Evolutionary conservation across 1,284 basidiomycete species (phyloP).

Genomic region (Malassezia equina): DNA sequence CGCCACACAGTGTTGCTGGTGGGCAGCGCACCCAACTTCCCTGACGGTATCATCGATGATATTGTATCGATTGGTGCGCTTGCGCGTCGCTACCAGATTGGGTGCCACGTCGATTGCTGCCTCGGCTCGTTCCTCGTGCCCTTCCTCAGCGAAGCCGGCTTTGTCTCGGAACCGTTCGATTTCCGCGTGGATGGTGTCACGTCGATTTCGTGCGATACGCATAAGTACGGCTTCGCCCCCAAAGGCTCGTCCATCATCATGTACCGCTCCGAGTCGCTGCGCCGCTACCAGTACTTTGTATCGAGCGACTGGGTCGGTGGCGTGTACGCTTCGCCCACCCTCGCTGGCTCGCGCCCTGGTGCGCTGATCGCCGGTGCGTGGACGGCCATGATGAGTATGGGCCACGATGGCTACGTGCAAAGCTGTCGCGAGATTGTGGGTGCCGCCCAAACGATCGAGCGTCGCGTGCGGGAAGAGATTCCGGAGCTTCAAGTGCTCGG

Average conservation of each 20-base stretch:
- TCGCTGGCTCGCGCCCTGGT: constrained; percentile 59
- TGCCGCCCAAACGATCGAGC: constrained; percentile 60
- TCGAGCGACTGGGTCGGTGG: constrained; percentile 46
- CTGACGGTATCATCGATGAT: constrained; percentile 57
- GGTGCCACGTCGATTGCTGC: constrained; percentile 64
- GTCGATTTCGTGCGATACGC: constrained; percentile 44
- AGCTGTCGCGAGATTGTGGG: constrained; percentile 76
- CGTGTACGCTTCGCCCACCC: constrained; percentile 42
- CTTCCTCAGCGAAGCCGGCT: constrained; percentile 40
- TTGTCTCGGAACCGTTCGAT: constrained; percentile 40
- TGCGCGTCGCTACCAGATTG: constrained; percentile 66
- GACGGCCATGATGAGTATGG: constrained; percentile 90
- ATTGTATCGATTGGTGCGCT: constrained; percentile 69
- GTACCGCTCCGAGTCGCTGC: constrained; percentile 31
- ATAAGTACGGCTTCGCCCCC: constrained; percentile 48
- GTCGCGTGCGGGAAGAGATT: constrained; percentile 59
- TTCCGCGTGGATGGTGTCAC: constrained; percentile 46
- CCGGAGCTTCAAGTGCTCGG: constrained; percentile 71
- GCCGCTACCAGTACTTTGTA: constrained; percentile 46
- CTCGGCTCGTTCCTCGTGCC: constrained; percentile 49
- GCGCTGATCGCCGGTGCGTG: constrained; percentile 87
- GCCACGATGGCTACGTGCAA: constrained; percentile 78
- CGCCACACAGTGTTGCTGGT: constrained; percentile 58
- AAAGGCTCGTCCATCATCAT: constrained; percentile 42
- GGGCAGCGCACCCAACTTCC: constrained; percentile 70